Evolutionary conservation across 805 yeast species (phyloP), one percentile per base, ranked within the genome.

Genomic region (Kuraishia piskuri): DNA sequence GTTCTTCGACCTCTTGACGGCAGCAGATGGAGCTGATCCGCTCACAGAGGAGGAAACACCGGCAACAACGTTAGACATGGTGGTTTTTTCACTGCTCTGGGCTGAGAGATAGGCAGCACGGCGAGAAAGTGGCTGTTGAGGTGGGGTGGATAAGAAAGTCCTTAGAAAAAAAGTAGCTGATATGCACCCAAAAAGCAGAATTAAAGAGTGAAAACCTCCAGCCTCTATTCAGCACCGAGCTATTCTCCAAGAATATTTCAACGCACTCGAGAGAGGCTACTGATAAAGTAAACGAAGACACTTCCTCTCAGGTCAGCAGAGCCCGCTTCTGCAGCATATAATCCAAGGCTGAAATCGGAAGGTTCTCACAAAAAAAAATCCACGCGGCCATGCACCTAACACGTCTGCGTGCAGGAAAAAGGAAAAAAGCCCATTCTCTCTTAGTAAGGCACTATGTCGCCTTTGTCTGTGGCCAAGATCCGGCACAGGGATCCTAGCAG

Each of bases 1-100:
- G 53, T 65, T 66, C 40, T 57, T 56, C 14, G 53, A 40, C 37
- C 57, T 53, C 24, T 57, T 54, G 50, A 22, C 23, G n/a, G 47
- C 47, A 22, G 23, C 47, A 20, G 47, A 45, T 22, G 47, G 40
- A 12, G 40, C 17, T 3, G 40, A 31, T 31, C 40, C 40, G 14
- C 40, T 10, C 40, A 31, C 40, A 5, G 40, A 31, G 40, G 40
- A 31, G 8, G 40, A 31, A 31, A 31, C 40, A 12, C 40, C 40
- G 17, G 40, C 40, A 31, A 31, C 40, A 31, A 31, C 40, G 40
- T 31, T 31, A 31, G 40, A 31, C 40, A 31, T 31, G 40, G 14
- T 12, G 6, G 31, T 31, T 31, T 31, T 31, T 31, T 31, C 40
- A 31, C 40, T 31, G 40, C 40, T 12, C 40, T 31, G 40, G n/a